Evolutionary conservation across 495 filamentous ascomycete genomes (phyloP), one percentile per base, ranked within the genome.

Genomic region (Penicillium longicatenatum): DNA sequence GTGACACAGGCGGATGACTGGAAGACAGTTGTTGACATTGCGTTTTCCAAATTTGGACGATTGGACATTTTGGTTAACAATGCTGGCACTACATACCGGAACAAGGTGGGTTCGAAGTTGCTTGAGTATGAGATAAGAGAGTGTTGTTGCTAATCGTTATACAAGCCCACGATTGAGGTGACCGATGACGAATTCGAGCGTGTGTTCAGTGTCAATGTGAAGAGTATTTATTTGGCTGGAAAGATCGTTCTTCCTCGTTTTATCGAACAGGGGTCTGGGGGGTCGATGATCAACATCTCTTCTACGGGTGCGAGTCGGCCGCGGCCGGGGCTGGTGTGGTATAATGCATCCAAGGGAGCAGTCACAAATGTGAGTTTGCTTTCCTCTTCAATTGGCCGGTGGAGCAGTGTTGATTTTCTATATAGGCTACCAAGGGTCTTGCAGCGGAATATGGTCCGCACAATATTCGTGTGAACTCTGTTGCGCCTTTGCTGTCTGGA

Each of bases 241-340:
- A 76, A 76, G 48, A 75, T 80, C 9, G 67, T 82, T 10, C 71
- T 89, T 47, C 80, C 80, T 3, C 77, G 80, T 19, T 72, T 86
- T 26, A 68, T 86, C 26, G 75, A 82, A 54, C 80, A 83, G 57
- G 79, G 81, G 14, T 68, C 78, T n/a, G 82, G 84, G 6, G 86
- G 85, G 0, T 78, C 70, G 8, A 81, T 89, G 53, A 85, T 90
- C 58, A 88, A 89, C 66, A 84, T 89, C 37, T 84, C 86, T 1
- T 85, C 81, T 7, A 86, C 86, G 29, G 86, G 85, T 5, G 83
- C 83, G 9, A 80, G 77, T 21, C 75, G 86, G 52, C 86, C 86
- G 3, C 76, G 86, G n/a, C 84, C 85, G 6, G 83, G 84, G 3
- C 71, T 89, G 54, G 85, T 87, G 11, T 88, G 85, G 85, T 89